Conservation (phyloP, 768 basidiomycete species). For the Naganishia kalamii region DNA sequence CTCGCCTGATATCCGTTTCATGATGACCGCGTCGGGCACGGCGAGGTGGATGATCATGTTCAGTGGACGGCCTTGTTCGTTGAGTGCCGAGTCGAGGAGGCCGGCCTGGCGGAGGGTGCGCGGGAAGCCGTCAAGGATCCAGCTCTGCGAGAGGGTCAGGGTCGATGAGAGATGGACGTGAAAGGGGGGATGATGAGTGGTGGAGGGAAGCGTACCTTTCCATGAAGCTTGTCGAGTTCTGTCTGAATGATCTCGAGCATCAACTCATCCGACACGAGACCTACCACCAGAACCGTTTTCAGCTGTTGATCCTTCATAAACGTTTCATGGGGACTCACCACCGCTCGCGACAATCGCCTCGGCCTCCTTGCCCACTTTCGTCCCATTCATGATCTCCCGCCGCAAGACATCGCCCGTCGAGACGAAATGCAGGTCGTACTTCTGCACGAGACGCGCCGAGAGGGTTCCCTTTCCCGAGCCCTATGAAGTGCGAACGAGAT, state of each 20-base stretch:
- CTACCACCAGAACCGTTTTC: conserved; percentile 14
- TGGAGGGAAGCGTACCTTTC: conserved; percentile 32
- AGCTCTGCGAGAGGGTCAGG: conserved; percentile 34
- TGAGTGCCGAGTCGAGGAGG: conserved; percentile 41
- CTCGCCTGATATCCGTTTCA: conserved; percentile 45
- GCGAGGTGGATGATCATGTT: conserved; percentile 48
- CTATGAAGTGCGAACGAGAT: conserved; percentile 9
- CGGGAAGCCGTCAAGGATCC: conserved; percentile 48
- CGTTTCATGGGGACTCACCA: conserved; percentile 33
- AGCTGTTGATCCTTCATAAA: neutral
- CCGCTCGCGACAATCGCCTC: conserved; percentile 44
- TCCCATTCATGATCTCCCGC: conserved; percentile 42
- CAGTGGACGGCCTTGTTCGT: conserved; percentile 41
- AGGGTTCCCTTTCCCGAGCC: conserved; percentile 33
- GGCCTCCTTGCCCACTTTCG: conserved; percentile 40
- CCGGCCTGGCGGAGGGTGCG: conserved; percentile 46
- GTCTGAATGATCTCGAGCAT: conserved; percentile 45
- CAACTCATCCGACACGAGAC: conserved; percentile 44
- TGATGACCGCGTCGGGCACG: conserved; percentile 45
- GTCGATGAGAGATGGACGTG: neutral
- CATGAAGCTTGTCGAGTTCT: conserved; percentile 42
- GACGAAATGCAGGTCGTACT: conserved; percentile 46
- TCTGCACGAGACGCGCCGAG: conserved; percentile 36
- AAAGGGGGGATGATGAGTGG: neutral
- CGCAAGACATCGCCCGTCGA: conserved; percentile 47